Base-by-base conservation (phyloP, 2,329 filamentous ascomycete genomes). In the Scolecobasidium constrictum region DNA sequence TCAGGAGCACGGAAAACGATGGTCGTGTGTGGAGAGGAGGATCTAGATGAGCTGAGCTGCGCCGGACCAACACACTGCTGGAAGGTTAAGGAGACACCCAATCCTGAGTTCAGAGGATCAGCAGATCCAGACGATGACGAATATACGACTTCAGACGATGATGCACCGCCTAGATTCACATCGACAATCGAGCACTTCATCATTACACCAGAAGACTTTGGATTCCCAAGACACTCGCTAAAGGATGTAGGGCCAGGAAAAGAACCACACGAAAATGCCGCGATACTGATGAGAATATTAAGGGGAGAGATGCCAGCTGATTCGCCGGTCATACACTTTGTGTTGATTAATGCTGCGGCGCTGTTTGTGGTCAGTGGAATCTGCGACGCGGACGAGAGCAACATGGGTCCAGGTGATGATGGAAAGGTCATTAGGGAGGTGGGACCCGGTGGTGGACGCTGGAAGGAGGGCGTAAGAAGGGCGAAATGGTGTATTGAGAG, bases 21-120 rank as follows among this genome's bases (percentile, higher is more conserved):
- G 62, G 76, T 98, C 17, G 84, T 96, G 15, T 98, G 90, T 57
- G 92, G 92, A 35, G 82, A 84, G 50, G 93, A 96, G 65, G 86
- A 96, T 53, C 77, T 98, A 21, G 92, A 98, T 58, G 92, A 98
- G 66, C 77, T 98, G 48, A 92, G 84, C 53, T 95, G 90, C 52
- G 92, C 90, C 1, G 90, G 92, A 0, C 72, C 72, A 26, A 94
- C 88, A 2, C 79, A 84, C 54, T 94, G 88, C 72, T 98, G 92
- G 92, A 78, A 78, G 63, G 65, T 95, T 19, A 68, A 67, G 4
- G 71, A 73, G 47, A 62, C 67, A 40, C 56, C 64, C 2, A 70
- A 71, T 55, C 59, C 69, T 4, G 57, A 55, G 11, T 69, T 64
- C 47, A 53, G 58, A 19, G 53, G 48, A 6, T 48, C 50, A n/a